Base-by-base conservation (phyloP, 2,329 filamentous ascomycete genomes). In the Dothideomycetidae sp. region DNA sequence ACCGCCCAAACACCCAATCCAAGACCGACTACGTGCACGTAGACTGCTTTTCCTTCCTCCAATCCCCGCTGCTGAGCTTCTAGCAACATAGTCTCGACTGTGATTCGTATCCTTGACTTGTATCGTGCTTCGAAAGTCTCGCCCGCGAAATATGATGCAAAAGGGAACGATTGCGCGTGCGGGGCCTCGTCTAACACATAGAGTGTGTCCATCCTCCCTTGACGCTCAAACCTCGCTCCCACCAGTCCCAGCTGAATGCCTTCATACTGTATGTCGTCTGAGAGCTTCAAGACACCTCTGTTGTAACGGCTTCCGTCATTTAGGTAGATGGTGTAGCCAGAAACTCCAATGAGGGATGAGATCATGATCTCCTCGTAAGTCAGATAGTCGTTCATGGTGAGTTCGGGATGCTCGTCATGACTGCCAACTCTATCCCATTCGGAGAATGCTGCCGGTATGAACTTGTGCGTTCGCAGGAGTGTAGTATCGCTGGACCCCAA, bases 361-460 rank as follows among this genome's bases (percentile, higher is more conserved):
- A 56, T 47, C 51, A 56, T 52, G 15, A 56, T 55, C 31, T 56
- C 54, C 33, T 56, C 53, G 38, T 56, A 56, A 26, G 43, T 48
- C 7, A 56, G 45, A 37, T 55, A 56, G 5, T 51, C 42, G 3
- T 48, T 39, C 12, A 56, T 40, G 3, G 31, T 39, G 14, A 49
- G 41, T 33, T 53, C 51, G 29, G 41, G 21, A 18, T 45, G 19
- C 32, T 54, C 45, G 4, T 33, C 21, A 3, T 32, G 18, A 2
- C 46, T 52, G 3, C 49, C 51, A 16, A 48, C 48, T 7, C 49
- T 46, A 36, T 55, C 52, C 52, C 52, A 54, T 33, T 53, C 43
- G 5, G 11, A 14, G 5, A 35, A 29, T 3, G 18, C 30, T 7
- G 40, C 13, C 3, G 13, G 7, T 5, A 49, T 32, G 4, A 16